A percentile compares a stretch with the other conserved stretches of the same genome.
phyloP scores from a whole-genome alignment of 805 yeast species.

The Groenewaldozyma tartarivorans region DNA sequence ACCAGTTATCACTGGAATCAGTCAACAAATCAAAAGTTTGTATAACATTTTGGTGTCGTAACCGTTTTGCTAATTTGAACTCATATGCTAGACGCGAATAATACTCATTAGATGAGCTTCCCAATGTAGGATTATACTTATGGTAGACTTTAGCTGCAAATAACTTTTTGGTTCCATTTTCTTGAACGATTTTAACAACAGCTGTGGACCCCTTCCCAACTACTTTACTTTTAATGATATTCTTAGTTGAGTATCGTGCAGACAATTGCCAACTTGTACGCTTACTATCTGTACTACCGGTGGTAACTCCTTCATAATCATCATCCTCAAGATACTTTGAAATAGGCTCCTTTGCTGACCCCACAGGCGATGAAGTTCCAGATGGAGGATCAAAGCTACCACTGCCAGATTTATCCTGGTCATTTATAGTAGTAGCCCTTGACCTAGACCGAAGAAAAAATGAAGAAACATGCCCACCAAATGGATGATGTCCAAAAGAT shows the following conservation, averaged over 20 bases:
- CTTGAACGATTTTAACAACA: conserved; percentile 20
- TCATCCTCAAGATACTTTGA: conserved; percentile 7
- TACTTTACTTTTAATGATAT: conserved; percentile 15
- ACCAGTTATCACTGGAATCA: conserved; percentile 23
- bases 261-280: conserved; percentile 9
- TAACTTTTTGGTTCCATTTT: conserved; percentile 24
- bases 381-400: not conserved
- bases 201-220: conserved; percentile 29
- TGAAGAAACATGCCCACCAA: not conserved
- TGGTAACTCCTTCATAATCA: conserved; percentile 7
- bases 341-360: conserved; percentile 6
- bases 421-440: conserved; percentile 3
- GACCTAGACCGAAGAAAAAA: conserved; percentile 2
- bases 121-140: conserved; percentile 48
- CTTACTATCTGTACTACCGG: conserved; percentile 8
- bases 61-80: conserved; percentile 69
- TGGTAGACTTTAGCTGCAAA: conserved; percentile 87
- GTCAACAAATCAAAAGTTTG: conserved; percentile 53
- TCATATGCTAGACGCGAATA: conserved; percentile 69
- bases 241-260: conserved; percentile 16
- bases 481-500: not conserved
- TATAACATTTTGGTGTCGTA: conserved; percentile 71
- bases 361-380: not conserved
- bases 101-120: conserved; percentile 42
- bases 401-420: not conserved